phyloP scores from a whole-genome alignment of 352 stramenopile species.

The Globisporangium megalacanthum region DNA sequence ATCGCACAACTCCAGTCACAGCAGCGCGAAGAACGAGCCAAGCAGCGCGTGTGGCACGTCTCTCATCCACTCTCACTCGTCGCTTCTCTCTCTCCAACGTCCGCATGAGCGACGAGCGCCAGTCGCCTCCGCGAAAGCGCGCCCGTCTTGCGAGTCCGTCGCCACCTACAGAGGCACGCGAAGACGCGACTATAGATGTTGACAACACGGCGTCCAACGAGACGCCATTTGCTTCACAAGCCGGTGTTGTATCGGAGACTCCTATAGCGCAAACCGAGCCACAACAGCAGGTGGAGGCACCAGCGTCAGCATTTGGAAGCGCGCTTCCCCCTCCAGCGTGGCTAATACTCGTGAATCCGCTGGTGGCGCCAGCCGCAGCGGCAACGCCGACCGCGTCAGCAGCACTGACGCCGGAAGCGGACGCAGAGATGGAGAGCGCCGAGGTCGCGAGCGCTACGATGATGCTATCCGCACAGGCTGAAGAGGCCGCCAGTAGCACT shows the following conservation, averaged over 20 bases:
- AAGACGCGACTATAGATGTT: slow-evolving; percentile 5
- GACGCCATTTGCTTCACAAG: not conserved
- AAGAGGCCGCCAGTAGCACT: slow-evolving; percentile 68
- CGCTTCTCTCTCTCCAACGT: not conserved
- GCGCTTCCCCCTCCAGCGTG: no score
- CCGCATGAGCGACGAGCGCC: slow-evolving; percentile 23
- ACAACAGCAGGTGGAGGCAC: not conserved
- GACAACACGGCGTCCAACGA: not conserved
- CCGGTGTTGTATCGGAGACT: not conserved
- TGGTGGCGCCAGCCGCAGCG: not conserved
- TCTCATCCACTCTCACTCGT: no score
- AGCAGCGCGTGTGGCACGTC: no score
- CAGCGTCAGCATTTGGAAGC: no score
- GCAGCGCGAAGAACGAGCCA: no score
- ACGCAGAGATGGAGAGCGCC: slow-evolving; percentile 11
- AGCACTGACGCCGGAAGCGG: not conserved
- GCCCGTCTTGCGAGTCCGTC: slow-evolving; percentile 19
- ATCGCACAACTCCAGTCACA: no score
- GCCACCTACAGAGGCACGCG: not conserved
- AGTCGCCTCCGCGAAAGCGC: slow-evolving; percentile 28
- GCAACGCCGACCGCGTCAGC: not conserved
- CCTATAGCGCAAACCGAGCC: not conserved
- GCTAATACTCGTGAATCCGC: not conserved
- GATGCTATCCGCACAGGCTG: slow-evolving; percentile 16
- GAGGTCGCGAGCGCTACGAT: slow-evolving; percentile 15